A percentile compares a stretch with the other conserved stretches of the same genome.
phyloP scores from a whole-genome alignment of 2,329 filamentous ascomycete species.

The Paraphaeosphaeria minitans region DNA sequence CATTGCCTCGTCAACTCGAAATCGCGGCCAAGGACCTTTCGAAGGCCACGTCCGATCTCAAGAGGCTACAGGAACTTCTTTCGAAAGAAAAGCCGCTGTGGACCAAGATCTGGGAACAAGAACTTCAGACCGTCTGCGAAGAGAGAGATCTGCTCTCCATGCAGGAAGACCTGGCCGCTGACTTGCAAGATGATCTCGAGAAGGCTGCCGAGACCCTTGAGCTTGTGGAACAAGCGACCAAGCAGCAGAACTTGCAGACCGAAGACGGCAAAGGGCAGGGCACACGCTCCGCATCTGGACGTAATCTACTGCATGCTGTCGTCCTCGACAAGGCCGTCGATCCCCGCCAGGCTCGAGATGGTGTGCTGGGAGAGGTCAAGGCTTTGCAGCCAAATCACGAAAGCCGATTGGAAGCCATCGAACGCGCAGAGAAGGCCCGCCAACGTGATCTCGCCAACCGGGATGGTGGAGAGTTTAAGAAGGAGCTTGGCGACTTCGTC shows the following conservation, averaged over 20 bases:
- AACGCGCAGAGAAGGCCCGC: conserved; percentile 90
- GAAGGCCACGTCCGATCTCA: conserved; percentile 79
- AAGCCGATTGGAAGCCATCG: conserved; percentile 89
- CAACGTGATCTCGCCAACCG: conserved; percentile 86
- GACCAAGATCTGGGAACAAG: conserved; percentile 99
- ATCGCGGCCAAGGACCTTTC: conserved; percentile 86
- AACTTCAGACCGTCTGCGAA: conserved; percentile 93
- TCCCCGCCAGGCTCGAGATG: conserved; percentile 84
- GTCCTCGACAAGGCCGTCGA: conserved; percentile 61
- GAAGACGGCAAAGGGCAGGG: conserved; percentile 57
- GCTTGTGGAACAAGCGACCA: conserved; percentile 96
- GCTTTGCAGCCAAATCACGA: conserved; percentile 95
- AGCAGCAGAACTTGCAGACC: conserved; percentile 86
- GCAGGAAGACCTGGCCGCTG: conserved; percentile 92
- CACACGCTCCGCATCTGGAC: conserved; percentile 56
- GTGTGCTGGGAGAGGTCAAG: conserved; percentile 88
- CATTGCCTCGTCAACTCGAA: conserved; percentile 88
- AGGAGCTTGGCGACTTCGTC: conserved; percentile 84
- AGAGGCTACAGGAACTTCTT: conserved; percentile 92
- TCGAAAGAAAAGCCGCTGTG: conserved; percentile 91
- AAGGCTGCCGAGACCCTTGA: conserved; percentile 93
- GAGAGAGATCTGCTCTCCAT: conserved; percentile 93
- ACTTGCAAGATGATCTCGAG: conserved; percentile 92
- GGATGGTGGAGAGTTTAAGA: conserved; percentile 75
- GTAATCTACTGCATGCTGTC: conserved; percentile 41